Conservation (phyloP, 768 basidiomycete genomes). For the Glaciozyma martinii region DNA sequence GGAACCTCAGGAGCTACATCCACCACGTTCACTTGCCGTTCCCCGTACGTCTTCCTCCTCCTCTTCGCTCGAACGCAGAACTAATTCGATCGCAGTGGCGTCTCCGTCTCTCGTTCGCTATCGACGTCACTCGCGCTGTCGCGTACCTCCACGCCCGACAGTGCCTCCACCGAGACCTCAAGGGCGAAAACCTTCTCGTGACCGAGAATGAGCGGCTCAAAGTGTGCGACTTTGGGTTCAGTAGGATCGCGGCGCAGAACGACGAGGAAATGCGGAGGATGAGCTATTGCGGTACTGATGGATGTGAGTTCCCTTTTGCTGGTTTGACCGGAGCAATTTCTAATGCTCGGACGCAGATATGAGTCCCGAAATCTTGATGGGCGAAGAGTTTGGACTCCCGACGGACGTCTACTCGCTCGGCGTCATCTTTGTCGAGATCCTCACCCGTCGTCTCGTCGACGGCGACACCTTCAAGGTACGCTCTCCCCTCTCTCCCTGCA, state of each 20-base stretch:
- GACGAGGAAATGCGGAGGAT: slow-evolving; percentile 60
- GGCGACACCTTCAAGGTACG: slow-evolving; percentile 46
- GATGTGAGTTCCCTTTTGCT: slow-evolving; percentile 3
- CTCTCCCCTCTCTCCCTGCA: slow-evolving; percentile 42
- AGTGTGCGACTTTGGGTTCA: slow-evolving; percentile 98
- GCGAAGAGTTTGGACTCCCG: slow-evolving; percentile 82
- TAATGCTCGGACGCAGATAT: slow-evolving; percentile 79
- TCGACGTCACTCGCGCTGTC: slow-evolving; percentile 86
- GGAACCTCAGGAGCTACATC: slow-evolving; percentile 82
- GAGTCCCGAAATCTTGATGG: slow-evolving; percentile 89
- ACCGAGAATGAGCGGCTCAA: slow-evolving; percentile 90
- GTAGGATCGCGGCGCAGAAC: slow-evolving; percentile 83
- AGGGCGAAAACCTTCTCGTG: slow-evolving; percentile 94
- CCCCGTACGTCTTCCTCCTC: slow-evolving; percentile 41
- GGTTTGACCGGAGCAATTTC: not conserved
- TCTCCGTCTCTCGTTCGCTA: slow-evolving; percentile 85
- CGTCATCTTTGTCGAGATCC: slow-evolving; percentile 86
- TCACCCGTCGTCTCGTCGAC: slow-evolving; percentile 73
- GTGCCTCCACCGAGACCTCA: slow-evolving; percentile 59
- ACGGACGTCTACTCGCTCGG: slow-evolving; percentile 54
- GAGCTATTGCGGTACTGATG: slow-evolving; percentile 42
- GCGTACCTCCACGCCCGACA: slow-evolving; percentile 46
- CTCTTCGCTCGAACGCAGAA: no score
- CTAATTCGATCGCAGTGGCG: slow-evolving; percentile 50
- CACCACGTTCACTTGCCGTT: slow-evolving; percentile 48